Percentiles rank a stretch among this genome's conserved stretches.
phyloP scores from a whole-genome alignment of 108 stramenopile genomes.

The Nitzschia putrida region DNA sequence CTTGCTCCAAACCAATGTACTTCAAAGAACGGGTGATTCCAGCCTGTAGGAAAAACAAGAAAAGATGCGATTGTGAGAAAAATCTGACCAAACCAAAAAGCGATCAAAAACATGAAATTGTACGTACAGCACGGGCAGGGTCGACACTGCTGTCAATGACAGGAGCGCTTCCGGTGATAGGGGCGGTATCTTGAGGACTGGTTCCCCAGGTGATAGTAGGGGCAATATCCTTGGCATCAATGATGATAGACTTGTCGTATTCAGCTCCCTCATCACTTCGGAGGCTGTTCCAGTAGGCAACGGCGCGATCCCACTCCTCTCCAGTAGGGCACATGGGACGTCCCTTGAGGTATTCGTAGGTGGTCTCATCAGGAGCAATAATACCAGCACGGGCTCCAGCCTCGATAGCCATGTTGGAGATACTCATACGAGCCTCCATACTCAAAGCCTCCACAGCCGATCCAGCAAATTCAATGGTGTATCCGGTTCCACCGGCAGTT shows the following conservation, averaged over 20 bases:
- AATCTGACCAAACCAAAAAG: slow-evolving; percentile 1
- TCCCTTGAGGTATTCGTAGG: slow-evolving; percentile 89
- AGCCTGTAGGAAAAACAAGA: slow-evolving; percentile 34
- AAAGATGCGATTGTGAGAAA: slow-evolving; percentile 1
- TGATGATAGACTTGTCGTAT: slow-evolving; percentile 83
- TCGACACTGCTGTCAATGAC: slow-evolving; percentile 61
- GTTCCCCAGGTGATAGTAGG: slow-evolving; percentile 97
- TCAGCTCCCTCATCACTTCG: slow-evolving; percentile 80
- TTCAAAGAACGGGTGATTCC: slow-evolving; percentile 84
- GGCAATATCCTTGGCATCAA: slow-evolving; percentile 89
- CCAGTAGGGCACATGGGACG: slow-evolving; percentile 90
- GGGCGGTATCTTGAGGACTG: slow-evolving; percentile 88
- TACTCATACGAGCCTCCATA: slow-evolving; percentile 93
- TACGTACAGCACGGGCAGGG: slow-evolving; percentile 57
- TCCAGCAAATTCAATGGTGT: slow-evolving; percentile 93
- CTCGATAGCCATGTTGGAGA: slow-evolving; percentile 96
- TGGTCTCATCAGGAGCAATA: slow-evolving; percentile 90
- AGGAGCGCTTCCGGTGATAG: slow-evolving; percentile 81
- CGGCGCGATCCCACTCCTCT: slow-evolving; percentile 88
- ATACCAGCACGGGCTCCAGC: slow-evolving; percentile 93
- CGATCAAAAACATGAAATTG: neutral
- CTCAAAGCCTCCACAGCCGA: slow-evolving; percentile 68
- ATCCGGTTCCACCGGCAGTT: slow-evolving; percentile 96
- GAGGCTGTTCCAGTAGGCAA: slow-evolving; percentile 81
- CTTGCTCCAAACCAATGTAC: slow-evolving; percentile 90